Conservation (phyloP, 2,329 filamentous ascomycete species). For the Colletotrichum eremochloae region DNA sequence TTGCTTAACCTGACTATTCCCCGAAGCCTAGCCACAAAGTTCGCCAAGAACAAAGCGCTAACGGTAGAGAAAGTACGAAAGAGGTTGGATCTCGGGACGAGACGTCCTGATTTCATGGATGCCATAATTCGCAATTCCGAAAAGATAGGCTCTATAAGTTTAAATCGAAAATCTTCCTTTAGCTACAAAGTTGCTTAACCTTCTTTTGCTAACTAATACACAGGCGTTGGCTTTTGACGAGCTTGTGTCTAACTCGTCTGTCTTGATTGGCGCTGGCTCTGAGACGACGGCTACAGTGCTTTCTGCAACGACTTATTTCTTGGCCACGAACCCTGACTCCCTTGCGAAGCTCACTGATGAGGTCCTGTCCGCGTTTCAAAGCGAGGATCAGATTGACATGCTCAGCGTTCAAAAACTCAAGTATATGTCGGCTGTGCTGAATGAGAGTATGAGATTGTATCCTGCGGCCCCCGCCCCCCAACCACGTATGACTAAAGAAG, state of each 20-base stretch:
- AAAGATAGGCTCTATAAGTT: no score
- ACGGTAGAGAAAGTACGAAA: slow-evolving; percentile 2
- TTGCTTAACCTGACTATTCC: no score
- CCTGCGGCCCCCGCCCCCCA: slow-evolving; percentile 44
- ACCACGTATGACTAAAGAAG: not conserved
- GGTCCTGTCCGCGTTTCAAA: slow-evolving; percentile 51
- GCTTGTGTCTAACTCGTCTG: not conserved
- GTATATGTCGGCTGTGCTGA: slow-evolving; percentile 56
- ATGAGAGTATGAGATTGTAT: slow-evolving; percentile 58
- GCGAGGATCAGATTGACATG: slow-evolving; percentile 53
- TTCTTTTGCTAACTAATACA: no score
- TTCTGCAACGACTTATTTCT: slow-evolving; percentile 45
- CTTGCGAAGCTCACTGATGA: slow-evolving; percentile 53
- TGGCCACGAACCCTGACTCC: slow-evolving; percentile 48
- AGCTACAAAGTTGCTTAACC: no score
- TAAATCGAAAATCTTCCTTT: no score
- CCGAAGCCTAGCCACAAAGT: no score
- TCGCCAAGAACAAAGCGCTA: no score
- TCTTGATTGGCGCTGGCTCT: slow-evolving; percentile 46
- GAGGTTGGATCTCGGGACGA: not conserved
- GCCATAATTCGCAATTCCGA: slow-evolving; percentile 8
- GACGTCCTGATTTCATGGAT: slow-evolving; percentile 26
- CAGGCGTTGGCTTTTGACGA: not conserved
- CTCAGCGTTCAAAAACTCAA: slow-evolving; percentile 47
- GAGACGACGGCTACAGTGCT: slow-evolving; percentile 52